Conservation (phyloP, 164 flowering plant species). For the Nymphaea thermarum region DNA sequence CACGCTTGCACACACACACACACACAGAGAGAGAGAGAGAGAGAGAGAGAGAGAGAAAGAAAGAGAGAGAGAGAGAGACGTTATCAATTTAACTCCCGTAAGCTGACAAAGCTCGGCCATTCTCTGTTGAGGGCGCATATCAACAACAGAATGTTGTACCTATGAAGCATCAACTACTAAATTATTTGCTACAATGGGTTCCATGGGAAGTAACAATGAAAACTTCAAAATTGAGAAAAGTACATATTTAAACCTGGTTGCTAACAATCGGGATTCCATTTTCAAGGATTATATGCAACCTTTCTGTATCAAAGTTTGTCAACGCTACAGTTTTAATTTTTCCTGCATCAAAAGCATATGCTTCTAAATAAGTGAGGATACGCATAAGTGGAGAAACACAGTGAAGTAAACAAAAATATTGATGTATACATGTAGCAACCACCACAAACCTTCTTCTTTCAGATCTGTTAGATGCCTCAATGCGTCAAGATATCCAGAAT, state of each 20-base stretch:
- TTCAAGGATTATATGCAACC: slow-evolving; percentile 73
- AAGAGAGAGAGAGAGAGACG: slow-evolving; percentile 61
- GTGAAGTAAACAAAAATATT: not conserved
- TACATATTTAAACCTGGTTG: slow-evolving; percentile 53
- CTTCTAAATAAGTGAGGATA: not conserved
- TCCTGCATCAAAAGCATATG: slow-evolving; percentile 36
- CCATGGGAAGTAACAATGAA: not conserved
- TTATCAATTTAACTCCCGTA: slow-evolving; percentile 91
- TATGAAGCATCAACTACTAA: slow-evolving; percentile 8
- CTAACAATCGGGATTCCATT: slow-evolving; percentile 89
- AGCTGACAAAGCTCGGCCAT: slow-evolving; percentile 96
- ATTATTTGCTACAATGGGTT: not conserved
- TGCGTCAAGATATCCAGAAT: slow-evolving; percentile 93
- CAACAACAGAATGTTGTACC: slow-evolving; percentile 98
- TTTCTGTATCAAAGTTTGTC: slow-evolving; percentile 94
- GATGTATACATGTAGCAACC: not conserved
- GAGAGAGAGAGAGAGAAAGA: slow-evolving; percentile 45
- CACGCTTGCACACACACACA: no score
- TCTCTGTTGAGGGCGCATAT: slow-evolving; percentile 95
- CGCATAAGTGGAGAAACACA: not conserved
- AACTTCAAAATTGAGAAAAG: not conserved
- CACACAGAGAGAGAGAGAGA: no score
- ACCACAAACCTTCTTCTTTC: slow-evolving; percentile 71
- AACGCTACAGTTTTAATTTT: slow-evolving; percentile 92
- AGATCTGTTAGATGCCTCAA: slow-evolving; percentile 91